A percentile compares a stretch with the other conserved stretches of the same genome.
phyloP scores from a whole-genome alignment of 768 basidiomycete species.

The Galerina sulciceps region DNA sequence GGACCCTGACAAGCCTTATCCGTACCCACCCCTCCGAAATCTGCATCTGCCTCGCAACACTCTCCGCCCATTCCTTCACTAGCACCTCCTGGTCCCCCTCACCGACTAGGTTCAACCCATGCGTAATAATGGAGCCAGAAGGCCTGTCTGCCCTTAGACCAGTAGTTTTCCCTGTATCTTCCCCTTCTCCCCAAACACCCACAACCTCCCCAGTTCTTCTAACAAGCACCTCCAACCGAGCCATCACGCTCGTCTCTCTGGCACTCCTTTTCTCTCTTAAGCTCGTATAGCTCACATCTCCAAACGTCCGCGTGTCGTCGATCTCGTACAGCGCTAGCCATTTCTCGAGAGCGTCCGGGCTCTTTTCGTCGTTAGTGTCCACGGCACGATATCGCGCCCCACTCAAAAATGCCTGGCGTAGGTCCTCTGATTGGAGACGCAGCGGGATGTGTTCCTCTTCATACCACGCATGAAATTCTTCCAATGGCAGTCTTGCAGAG shows the following conservation, averaged over 20 bases:
- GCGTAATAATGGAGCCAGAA: slow-evolving; percentile 14
- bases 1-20: slow-evolving; percentile 40
- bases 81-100: slow-evolving; percentile 1
- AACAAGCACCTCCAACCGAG: slow-evolving; percentile 46
- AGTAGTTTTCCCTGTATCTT: slow-evolving; percentile 3
- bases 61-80: slow-evolving; percentile 27
- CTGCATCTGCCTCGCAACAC: slow-evolving; percentile 18
- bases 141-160: slow-evolving; percentile 17
- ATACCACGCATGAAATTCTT: slow-evolving; percentile 63
- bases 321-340: slow-evolving; percentile 60
- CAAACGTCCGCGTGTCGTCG: slow-evolving; percentile 43
- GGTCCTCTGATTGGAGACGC: slow-evolving; percentile 40
- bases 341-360: slow-evolving; percentile 26
- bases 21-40: slow-evolving; percentile 39
- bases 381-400: slow-evolving; percentile 48
- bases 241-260: slow-evolving; percentile 45
- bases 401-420: slow-evolving; percentile 46
- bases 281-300: slow-evolving; percentile 45
- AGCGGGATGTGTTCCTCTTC: slow-evolving; percentile 59
- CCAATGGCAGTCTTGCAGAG: slow-evolving; percentile 40
- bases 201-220: slow-evolving; percentile 37
- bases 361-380: slow-evolving; percentile 23
- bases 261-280: slow-evolving; percentile 47
- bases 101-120: slow-evolving; percentile 9
- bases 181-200: slow-evolving; percentile 10